These are phyloP conservation scores for Carallia pectinifolia DNA, from an alignment of 345 rosid genomes.

Conservation along the genomic window DNA sequence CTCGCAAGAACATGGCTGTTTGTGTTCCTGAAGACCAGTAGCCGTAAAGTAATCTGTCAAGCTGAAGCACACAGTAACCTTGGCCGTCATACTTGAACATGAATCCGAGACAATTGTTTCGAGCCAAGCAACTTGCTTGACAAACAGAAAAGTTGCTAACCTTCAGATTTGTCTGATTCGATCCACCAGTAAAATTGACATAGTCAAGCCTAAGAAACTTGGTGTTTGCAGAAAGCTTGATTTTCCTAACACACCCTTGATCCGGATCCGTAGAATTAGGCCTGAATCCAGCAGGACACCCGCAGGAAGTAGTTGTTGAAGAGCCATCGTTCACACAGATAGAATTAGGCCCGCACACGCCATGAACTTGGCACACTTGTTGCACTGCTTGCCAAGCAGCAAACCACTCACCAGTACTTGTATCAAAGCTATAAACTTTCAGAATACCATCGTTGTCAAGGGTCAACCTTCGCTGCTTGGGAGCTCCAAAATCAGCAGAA, in stretches of 20 bases:
- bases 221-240: constrained; percentile 17
- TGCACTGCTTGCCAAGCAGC: constrained; percentile 52
- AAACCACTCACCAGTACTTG: constrained; percentile 16
- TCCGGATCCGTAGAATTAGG: not conserved
- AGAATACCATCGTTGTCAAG: constrained; percentile 57
- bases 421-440: constrained; percentile 37
- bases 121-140: constrained; percentile 30
- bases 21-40: constrained; percentile 62
- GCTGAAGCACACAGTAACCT: constrained; percentile 50
- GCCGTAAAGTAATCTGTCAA: constrained; percentile 38
- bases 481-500: constrained; percentile 37
- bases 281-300: constrained; percentile 56
- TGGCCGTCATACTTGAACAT: constrained; percentile 53
- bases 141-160: constrained; percentile 38
- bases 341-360: constrained; percentile 50
- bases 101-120: constrained; percentile 44
- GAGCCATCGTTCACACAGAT: constrained; percentile 45
- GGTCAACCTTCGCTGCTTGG: constrained; percentile 33
- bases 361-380: constrained; percentile 47
- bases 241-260: constrained; percentile 37
- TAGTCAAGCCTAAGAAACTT: constrained; percentile 59
- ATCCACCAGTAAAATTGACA: constrained; percentile 52
- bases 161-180: constrained; percentile 17
- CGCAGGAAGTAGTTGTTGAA: constrained; percentile 31
- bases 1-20: constrained; percentile 44